Evolutionary conservation across 2,329 filamentous ascomycete genomes (phyloP), one percentile per base, ranked within the genome.

Genomic region (Camillea tinctor): DNA sequence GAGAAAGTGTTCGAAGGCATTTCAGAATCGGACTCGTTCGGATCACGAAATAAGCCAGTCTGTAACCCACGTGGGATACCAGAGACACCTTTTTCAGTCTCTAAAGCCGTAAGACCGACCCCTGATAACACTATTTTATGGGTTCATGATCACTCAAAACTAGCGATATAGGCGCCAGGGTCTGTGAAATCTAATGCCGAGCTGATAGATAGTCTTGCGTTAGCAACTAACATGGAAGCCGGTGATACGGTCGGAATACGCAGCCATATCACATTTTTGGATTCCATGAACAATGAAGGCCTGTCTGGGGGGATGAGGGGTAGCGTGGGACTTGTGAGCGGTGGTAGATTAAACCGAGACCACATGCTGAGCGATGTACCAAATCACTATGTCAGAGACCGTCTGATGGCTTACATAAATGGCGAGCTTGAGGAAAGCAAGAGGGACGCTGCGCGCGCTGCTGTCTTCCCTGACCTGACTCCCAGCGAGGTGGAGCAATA

Each of bases 331-430:
- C 23, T 36, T 44, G 59, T 65, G n/a, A 53, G 9, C 7, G 51
- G 50, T 19, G 64, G 61, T 15, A 55, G 64, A 22, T 58, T 66
- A 4, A 62, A 61, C 49, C 60, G 60, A 17, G 48, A 61, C 26
- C 64, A 66, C 48, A 64, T 51, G 52, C 60, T 66, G 2, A 40
- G n/a, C 26, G 64, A 66, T 13, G 60, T 64, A 7, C 64, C 64
- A 1, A 66, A 64, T 22, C 36, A 59, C 24, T 60, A 51, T 21
- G 61, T 64, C 20, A 26, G 62, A 55, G 64, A 66, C 30, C 24
- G 50, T 17, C 21, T 66, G 23, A 59, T 66, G 61, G 53, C 64
- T 44, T 64, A 61, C 23, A 66, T 66, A 40, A 40, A 61, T 36
- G 59, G 56, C 17, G 2, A 54, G 49, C 40, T 61, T 6, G 50